These are phyloP conservation scores for Lophium mytilinum DNA, from an alignment of 495 filamentous ascomycete species.

Conservation along the genomic window DNA sequence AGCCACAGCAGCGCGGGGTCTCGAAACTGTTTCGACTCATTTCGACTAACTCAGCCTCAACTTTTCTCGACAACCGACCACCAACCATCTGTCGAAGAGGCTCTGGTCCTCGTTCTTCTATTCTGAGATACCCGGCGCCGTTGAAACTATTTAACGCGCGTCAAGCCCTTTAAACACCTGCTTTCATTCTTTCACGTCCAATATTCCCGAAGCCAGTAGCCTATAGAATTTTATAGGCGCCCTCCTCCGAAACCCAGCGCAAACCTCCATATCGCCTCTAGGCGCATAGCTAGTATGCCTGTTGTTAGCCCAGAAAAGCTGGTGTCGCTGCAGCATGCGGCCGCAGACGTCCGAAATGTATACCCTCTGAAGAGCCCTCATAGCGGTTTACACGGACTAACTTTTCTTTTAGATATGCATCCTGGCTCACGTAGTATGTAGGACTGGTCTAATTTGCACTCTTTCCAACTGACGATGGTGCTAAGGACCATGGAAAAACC, in stretches of 20 bases:
- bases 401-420: slow-evolving; percentile 73
- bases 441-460: background rate
- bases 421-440: slow-evolving; percentile 84
- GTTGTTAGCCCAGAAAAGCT: slow-evolving; percentile 82
- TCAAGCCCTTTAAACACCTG: too few relatives aligned
- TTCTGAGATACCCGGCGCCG: background rate
- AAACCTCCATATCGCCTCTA: background rate
- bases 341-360: slow-evolving; percentile 85
- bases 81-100: too few relatives aligned
- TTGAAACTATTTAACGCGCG: slow-evolving; percentile 3
- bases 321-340: slow-evolving; percentile 71
- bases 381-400: slow-evolving; percentile 25
- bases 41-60: too few relatives aligned
- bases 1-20: too few relatives aligned
- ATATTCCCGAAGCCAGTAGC: too few relatives aligned
- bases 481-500: slow-evolving; percentile 94
- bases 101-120: too few relatives aligned
- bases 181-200: too few relatives aligned
- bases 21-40: too few relatives aligned
- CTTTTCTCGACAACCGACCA: too few relatives aligned
- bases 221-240: too few relatives aligned
- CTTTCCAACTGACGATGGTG: background rate
- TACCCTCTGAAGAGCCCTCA: background rate
- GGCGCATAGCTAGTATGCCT: slow-evolving; percentile 55
- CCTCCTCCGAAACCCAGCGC: too few relatives aligned